phyloP scores from a whole-genome alignment of 148 eudicot genomes.

The Chenopodium berlandieri region DNA sequence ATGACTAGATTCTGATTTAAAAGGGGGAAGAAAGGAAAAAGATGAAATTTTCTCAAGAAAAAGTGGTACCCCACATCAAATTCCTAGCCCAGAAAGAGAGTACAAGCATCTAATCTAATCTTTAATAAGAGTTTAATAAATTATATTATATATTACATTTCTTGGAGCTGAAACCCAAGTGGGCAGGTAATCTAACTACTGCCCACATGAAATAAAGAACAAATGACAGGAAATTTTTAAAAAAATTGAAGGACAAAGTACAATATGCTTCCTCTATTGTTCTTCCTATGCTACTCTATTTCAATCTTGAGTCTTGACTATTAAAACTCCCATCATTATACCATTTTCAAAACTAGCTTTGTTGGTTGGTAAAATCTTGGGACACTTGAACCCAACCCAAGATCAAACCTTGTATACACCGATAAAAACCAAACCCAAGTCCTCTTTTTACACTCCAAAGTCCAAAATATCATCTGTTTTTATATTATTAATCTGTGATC shows the following conservation, averaged over 20 bases:
- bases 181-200: conserved; percentile 11
- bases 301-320: background rate
- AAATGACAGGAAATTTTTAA: background rate
- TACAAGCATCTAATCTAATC: conserved; percentile 27
- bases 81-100: conserved; percentile 32
- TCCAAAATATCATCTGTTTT: no score
- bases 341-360: no score
- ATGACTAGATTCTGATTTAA: conserved; percentile 5
- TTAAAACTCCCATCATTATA: no score
- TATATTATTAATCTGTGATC: no score
- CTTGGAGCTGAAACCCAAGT: background rate
- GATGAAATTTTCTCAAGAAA: conserved; percentile 19
- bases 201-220: conserved; percentile 6
- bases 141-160: background rate
- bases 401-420: background rate
- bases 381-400: no score
- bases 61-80: conserved; percentile 21
- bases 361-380: no score
- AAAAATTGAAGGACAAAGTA: background rate
- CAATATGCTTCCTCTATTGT: conserved; percentile 6
- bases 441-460: no score
- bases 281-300: background rate
- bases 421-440: no score
- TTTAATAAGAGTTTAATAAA: background rate
- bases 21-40: conserved; percentile 9